These are phyloP conservation scores for Populus simonii DNA, from an alignment of 345 rosid genomes.

Conservation along the genomic window DNA sequence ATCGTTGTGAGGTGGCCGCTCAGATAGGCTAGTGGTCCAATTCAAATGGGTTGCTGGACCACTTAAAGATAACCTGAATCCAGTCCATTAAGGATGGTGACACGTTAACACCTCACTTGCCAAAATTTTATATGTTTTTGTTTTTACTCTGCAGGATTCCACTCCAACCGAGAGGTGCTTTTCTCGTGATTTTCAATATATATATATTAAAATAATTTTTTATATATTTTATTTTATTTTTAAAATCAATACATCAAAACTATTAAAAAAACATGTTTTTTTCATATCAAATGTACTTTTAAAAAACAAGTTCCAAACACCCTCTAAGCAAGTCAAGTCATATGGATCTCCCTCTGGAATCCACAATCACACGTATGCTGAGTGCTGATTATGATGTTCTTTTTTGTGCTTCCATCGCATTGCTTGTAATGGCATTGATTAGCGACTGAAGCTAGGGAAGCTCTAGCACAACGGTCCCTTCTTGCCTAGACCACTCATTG, in stretches of 20 bases:
- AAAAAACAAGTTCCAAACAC: too few species aligned
- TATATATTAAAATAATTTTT: too few species aligned
- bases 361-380: neutral
- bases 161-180: neutral
- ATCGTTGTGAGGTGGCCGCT: neutral
- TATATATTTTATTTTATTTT: too few species aligned
- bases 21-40: neutral
- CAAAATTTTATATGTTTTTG: neutral
- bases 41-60: constrained; percentile 6
- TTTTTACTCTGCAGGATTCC: neutral
- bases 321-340: neutral
- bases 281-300: too few species aligned
- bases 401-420: neutral
- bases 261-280: too few species aligned
- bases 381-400: neutral
- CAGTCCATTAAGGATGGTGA: neutral
- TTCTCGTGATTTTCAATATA: neutral
- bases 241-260: too few species aligned
- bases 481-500: neutral
- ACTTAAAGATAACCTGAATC: neutral
- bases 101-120: neutral
- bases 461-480: neutral
- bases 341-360: neutral
- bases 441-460: neutral
- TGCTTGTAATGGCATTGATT: neutral